Conservation (phyloP, 805 yeast genomes). For the Torulaspora maleeae region DNA sequence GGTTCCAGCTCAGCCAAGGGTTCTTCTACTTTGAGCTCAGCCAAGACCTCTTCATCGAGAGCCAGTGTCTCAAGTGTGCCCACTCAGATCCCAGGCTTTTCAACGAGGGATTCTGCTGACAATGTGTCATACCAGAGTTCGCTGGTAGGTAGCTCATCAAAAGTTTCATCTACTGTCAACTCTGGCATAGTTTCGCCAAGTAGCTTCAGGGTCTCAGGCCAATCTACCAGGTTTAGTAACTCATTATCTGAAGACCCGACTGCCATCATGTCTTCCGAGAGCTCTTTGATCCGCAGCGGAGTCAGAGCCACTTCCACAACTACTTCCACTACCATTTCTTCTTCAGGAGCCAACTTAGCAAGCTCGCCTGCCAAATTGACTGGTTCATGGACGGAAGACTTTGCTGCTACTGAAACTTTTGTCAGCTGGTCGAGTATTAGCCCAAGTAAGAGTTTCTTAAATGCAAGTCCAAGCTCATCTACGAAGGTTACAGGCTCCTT, state of each 20-base stretch:
- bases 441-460: too few species aligned
- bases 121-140: neutral
- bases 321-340: too few species aligned
- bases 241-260: neutral
- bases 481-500: neutral
- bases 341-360: too few species aligned
- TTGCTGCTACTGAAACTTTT: too few species aligned
- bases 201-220: too few species aligned
- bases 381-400: too few species aligned
- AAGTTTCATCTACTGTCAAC: neutral
- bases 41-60: neutral
- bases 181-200: too few species aligned
- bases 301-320: too few species aligned
- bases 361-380: too few species aligned
- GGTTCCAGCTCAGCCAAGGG: neutral
- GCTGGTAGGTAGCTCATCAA: neutral
- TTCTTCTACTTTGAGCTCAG: neutral
- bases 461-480: neutral
- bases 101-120: neutral
- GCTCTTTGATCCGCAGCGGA: neutral
- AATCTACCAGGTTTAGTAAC: too few species aligned
- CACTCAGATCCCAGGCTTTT: neutral
- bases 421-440: too few species aligned
- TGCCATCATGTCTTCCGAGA: neutral
- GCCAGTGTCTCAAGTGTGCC: neutral